Conservation (phyloP, 2,329 filamentous ascomycete genomes). For the Aspergillus flavus region DNA sequence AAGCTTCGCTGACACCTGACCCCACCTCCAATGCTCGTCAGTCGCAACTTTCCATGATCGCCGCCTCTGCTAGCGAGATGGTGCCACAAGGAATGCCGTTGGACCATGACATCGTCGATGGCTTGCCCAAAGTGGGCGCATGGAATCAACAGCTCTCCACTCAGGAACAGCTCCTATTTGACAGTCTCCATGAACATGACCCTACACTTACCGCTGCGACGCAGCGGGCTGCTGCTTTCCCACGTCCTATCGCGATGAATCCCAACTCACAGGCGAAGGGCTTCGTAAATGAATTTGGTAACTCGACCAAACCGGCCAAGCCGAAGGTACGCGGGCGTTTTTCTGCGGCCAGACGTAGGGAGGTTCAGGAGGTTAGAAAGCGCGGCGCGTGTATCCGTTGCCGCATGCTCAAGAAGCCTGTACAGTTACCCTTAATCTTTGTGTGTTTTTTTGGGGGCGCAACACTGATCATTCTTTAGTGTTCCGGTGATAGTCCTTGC, state of each 20-base stretch:
- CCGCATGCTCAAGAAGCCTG: slow-evolving; percentile 65
- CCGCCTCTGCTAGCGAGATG: slow-evolving; percentile 50
- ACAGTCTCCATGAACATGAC: slow-evolving; percentile 44
- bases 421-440: slow-evolving; percentile 23
- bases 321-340: slow-evolving; percentile 59
- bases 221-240: slow-evolving; percentile 42
- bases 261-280: slow-evolving; percentile 42
- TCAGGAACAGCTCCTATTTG: slow-evolving; percentile 43
- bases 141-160: slow-evolving; percentile 42
- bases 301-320: slow-evolving; percentile 46
- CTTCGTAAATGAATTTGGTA: slow-evolving; percentile 45
- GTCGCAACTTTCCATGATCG: slow-evolving; percentile 49
- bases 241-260: slow-evolving; percentile 48
- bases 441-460: not conserved
- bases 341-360: slow-evolving; percentile 57
- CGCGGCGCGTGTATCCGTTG: slow-evolving; percentile 64
- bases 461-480: slow-evolving; percentile 36
- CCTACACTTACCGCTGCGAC: slow-evolving; percentile 41
- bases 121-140: slow-evolving; percentile 31
- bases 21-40: slow-evolving; percentile 41
- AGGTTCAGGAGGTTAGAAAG: slow-evolving; percentile 63
- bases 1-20: slow-evolving; percentile 39
- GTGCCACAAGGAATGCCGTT: slow-evolving; percentile 42
- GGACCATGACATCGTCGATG: slow-evolving; percentile 37
- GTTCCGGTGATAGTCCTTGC: slow-evolving; percentile 63